These are phyloP conservation scores for Kentomonas sorsogonicus DNA, from an alignment of 208 protist species.

Conservation along the genomic window DNA sequence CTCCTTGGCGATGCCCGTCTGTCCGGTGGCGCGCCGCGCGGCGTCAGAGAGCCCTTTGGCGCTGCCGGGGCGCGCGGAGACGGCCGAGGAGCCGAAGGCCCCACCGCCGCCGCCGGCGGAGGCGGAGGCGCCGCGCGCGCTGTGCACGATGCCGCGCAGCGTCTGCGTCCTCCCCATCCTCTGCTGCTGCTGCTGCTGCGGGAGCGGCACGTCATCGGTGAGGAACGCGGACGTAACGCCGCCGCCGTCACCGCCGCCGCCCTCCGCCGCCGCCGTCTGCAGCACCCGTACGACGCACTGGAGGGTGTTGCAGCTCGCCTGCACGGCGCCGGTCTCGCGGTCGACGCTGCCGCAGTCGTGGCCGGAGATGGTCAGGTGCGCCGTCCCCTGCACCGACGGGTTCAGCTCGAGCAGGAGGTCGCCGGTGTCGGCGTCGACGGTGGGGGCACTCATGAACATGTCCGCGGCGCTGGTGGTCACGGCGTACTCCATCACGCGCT, in stretches of 20 bases:
- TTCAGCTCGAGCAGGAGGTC: constrained; percentile 51
- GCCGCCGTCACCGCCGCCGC: not conserved
- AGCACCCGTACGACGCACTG: constrained; percentile 10
- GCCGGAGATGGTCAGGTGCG: constrained; percentile 32
- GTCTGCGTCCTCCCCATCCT: not conserved
- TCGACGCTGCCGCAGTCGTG: constrained; percentile 52
- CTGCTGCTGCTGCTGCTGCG: not conserved
- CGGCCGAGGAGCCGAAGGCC: not conserved
- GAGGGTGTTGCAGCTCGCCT: constrained; percentile 43
- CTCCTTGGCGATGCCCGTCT: not conserved
- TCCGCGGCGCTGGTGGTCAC: constrained; percentile 26
- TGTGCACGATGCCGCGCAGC: not conserved
- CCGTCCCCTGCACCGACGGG: constrained; percentile 37
- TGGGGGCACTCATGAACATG: constrained; percentile 33
- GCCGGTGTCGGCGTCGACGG: constrained; percentile 27
- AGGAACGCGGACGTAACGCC: not conserved
- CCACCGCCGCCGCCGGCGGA: not conserved
- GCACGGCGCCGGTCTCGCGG: constrained; percentile 15
- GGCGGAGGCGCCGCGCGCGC: not conserved
- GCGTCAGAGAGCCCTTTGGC: not conserved
- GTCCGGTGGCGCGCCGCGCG: not conserved
- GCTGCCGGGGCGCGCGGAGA: not conserved
- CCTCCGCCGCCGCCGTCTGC: not conserved
- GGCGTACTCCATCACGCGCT: constrained; percentile 62
- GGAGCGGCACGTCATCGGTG: not conserved